Evolutionary conservation across 139 green algal genomes (phyloP).

Genomic region (Diplosphaera chodatii): DNA sequence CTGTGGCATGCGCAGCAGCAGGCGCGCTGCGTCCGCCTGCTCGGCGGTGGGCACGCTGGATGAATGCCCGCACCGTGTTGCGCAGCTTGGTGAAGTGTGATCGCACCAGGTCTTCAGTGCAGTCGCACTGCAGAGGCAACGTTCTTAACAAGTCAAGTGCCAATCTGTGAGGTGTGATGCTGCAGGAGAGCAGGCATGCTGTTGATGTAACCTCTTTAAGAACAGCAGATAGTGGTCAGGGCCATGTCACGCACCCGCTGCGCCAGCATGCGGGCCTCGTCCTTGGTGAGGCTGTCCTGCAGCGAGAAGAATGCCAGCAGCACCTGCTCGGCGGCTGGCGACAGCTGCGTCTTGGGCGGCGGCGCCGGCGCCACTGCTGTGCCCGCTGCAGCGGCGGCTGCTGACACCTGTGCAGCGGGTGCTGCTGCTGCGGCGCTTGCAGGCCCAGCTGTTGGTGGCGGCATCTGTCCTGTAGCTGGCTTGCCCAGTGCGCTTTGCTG

Average conservation of each 20-base stretch:
- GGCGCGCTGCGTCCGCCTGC: neutral
- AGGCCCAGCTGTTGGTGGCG: too few relatives aligned
- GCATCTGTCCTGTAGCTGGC: neutral
- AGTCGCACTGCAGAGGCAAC: slow-evolving; percentile 7
- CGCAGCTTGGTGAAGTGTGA: slow-evolving; percentile 15
- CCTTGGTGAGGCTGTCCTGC: slow-evolving; percentile 1
- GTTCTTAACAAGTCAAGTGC: too few relatives aligned
- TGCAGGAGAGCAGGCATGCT: too few relatives aligned
- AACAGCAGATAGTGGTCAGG: too few relatives aligned
- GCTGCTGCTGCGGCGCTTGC: too few relatives aligned
- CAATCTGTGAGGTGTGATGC: too few relatives aligned
- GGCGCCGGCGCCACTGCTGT: too few relatives aligned
- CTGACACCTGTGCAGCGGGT: too few relatives aligned
- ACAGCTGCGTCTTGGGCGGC: neutral
- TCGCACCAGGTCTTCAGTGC: slow-evolving; percentile 12
- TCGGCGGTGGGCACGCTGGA: slow-evolving; percentile 14
- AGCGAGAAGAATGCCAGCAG: slow-evolving; percentile 1
- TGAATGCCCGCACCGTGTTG: slow-evolving; percentile 19
- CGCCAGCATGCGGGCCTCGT: neutral
- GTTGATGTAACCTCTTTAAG: too few relatives aligned
- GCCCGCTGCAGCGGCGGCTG: too few relatives aligned
- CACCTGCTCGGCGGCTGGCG: neutral
- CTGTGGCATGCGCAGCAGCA: neutral
- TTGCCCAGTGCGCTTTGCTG: neutral
- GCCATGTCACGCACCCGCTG: neutral